Conservation (phyloP, 2,329 filamentous ascomycete species). For the Apiospora hydei region DNA sequence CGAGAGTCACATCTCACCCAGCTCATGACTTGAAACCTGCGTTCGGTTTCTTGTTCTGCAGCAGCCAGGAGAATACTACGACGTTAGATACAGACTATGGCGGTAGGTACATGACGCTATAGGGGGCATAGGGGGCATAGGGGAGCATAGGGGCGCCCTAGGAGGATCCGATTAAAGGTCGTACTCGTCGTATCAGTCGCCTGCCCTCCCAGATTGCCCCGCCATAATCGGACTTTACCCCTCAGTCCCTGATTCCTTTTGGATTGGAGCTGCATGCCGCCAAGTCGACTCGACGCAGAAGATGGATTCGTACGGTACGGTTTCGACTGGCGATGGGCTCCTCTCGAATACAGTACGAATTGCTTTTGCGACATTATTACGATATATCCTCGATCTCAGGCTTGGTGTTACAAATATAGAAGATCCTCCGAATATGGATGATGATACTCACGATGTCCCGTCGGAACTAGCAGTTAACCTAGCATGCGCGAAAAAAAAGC, state of each 20-base stretch:
- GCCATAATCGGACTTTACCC: slow-evolving; percentile 18
- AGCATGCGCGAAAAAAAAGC: neutral
- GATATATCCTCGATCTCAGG: neutral
- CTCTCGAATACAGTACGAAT: slow-evolving; percentile 10
- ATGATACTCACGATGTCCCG: neutral
- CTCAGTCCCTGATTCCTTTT: slow-evolving; percentile 20
- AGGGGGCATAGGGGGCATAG: neutral
- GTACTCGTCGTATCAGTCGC: slow-evolving; percentile 12
- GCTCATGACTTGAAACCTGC: slow-evolving; percentile 3
- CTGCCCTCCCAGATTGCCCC: slow-evolving; percentile 19
- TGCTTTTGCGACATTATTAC: neutral
- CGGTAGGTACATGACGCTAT: slow-evolving; percentile 19
- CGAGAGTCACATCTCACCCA: neutral
- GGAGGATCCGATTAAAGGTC: slow-evolving; percentile 18
- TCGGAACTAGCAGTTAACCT: neutral
- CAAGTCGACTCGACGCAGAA: neutral
- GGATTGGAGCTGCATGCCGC: neutral
- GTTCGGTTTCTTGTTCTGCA: slow-evolving; percentile 19
- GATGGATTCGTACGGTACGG: slow-evolving; percentile 3
- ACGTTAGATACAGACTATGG: neutral
- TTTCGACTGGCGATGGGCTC: neutral
- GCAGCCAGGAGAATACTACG: neutral
- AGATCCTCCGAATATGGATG: neutral
- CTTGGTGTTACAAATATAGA: neutral
- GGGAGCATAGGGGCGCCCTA: neutral